Conservation (phyloP, 441 rosid species). For the Sinapis alba region DNA sequence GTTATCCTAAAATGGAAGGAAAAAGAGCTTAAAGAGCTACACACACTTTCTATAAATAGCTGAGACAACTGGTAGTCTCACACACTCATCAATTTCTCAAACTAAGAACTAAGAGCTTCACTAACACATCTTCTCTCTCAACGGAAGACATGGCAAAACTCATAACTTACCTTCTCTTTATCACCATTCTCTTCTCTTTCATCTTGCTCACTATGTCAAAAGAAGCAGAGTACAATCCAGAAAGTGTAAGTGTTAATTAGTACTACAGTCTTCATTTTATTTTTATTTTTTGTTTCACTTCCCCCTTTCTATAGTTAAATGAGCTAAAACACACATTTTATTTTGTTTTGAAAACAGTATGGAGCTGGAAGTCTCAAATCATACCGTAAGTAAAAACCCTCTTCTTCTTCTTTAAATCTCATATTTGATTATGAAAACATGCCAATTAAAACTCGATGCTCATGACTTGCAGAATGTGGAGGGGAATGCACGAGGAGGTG, state of each 20-base stretch:
- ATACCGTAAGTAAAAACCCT: conserved; percentile 50
- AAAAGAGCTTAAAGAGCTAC: neutral
- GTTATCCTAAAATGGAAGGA: neutral
- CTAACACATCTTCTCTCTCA: conserved; percentile 17
- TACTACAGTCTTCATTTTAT: neutral
- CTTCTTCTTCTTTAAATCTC: too few relatives aligned
- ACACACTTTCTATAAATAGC: conserved; percentile 37
- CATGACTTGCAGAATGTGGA: conserved; percentile 32
- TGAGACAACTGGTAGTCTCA: conserved; percentile 19
- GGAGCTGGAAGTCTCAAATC: conserved; percentile 63
- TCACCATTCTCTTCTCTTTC: conserved; percentile 30
- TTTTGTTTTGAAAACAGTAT: conserved; percentile 36
- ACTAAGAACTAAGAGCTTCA: conserved; percentile 26
- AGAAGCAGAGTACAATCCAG: conserved; percentile 45
- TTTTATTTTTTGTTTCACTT: neutral
- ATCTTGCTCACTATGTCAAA: conserved; percentile 41
- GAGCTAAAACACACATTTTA: neutral
- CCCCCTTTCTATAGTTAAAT: neutral
- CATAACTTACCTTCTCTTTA: conserved; percentile 31
- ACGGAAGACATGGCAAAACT: conserved; percentile 37
- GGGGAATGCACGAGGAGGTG: conserved; percentile 58
- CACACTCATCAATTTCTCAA: conserved; percentile 7
- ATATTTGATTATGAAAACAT: neutral
- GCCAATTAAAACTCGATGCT: neutral
- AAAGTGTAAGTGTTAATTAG: conserved; percentile 44